Evolutionary conservation across 2,329 filamentous ascomycete genomes (phyloP).

Genomic region (Phyllosticta citrichinensis): DNA sequence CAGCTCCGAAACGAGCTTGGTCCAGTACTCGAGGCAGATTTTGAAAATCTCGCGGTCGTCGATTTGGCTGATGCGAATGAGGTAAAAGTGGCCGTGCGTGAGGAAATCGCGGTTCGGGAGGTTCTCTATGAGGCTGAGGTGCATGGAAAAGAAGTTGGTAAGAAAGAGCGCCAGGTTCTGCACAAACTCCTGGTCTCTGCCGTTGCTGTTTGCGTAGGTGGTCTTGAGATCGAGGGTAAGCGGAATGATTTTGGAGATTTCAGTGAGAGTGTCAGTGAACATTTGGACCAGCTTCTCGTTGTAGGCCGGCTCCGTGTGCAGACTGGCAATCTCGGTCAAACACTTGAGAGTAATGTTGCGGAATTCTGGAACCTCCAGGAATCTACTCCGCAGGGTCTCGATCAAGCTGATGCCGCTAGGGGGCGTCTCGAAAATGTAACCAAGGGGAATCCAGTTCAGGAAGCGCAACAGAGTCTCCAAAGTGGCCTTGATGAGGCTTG

Average conservation of each 20-base stretch:
- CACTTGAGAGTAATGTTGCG: constrained; percentile 95
- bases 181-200: constrained; percentile 92
- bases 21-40: constrained; percentile 98
- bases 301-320: constrained; percentile 79
- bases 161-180: constrained; percentile 94
- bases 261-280: constrained; percentile 94
- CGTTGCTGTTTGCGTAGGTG: constrained; percentile 85
- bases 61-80: constrained; percentile 96
- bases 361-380: constrained; percentile 88
- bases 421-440: constrained; percentile 96
- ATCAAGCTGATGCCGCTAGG: constrained; percentile 55
- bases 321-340: constrained; percentile 88
- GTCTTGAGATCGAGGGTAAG: constrained; percentile 80
- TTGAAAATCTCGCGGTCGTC: constrained; percentile 99
- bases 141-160: constrained; percentile 92
- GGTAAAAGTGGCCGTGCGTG: constrained; percentile 92
- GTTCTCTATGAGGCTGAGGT: constrained; percentile 83
- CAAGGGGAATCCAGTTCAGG: constrained; percentile 97
- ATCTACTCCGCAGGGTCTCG: constrained; percentile 83
- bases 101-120: constrained; percentile 92
- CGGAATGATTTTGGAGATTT: constrained; percentile 88
- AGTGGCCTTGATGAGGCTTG: constrained; percentile 88
- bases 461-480: constrained; percentile 92
- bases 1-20: constrained; percentile 91
- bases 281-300: constrained; percentile 95